Conservation (phyloP, 257 asterid genomes). For the Solanum virginianum region DNA sequence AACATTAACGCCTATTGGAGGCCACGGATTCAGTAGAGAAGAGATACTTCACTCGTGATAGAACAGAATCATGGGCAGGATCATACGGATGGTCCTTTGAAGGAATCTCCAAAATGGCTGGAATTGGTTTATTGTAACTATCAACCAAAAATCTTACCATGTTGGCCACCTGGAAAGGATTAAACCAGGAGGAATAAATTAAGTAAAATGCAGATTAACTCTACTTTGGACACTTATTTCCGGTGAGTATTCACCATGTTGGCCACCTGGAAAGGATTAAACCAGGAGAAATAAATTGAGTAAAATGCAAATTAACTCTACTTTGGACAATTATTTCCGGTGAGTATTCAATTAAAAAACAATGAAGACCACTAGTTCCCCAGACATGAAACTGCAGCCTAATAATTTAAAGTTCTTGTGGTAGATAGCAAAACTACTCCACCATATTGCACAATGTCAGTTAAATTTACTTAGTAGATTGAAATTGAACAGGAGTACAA, state of each 20-base stretch:
- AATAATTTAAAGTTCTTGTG: neutral
- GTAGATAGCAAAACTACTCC: neutral
- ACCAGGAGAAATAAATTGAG: neutral
- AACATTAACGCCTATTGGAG: slow-evolving; percentile 45
- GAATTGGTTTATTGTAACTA: slow-evolving; percentile 80
- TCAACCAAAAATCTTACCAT: slow-evolving; percentile 73
- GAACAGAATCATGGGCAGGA: slow-evolving; percentile 86
- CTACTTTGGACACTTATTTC: slow-evolving; percentile 3
- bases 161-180: slow-evolving; percentile 54
- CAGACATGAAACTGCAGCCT: neutral
- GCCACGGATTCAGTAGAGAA: slow-evolving; percentile 60
- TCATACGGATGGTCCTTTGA: slow-evolving; percentile 94
- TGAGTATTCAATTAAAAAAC: neutral
- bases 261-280: slow-evolving; percentile 46
- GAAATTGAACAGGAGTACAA: neutral
- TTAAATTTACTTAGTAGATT: neutral
- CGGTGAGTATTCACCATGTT: slow-evolving; percentile 34
- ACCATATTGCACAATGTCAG: neutral
- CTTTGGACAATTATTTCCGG: neutral
- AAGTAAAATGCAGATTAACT: neutral
- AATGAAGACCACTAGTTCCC: neutral
- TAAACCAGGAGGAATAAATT: neutral
- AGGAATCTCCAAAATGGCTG: too few relatives aligned
- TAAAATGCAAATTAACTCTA: neutral
- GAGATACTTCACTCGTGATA: slow-evolving; percentile 76